phyloP scores from a whole-genome alignment of 2,329 filamentous ascomycete species.

The Stagonosporopsis vannaccii region DNA sequence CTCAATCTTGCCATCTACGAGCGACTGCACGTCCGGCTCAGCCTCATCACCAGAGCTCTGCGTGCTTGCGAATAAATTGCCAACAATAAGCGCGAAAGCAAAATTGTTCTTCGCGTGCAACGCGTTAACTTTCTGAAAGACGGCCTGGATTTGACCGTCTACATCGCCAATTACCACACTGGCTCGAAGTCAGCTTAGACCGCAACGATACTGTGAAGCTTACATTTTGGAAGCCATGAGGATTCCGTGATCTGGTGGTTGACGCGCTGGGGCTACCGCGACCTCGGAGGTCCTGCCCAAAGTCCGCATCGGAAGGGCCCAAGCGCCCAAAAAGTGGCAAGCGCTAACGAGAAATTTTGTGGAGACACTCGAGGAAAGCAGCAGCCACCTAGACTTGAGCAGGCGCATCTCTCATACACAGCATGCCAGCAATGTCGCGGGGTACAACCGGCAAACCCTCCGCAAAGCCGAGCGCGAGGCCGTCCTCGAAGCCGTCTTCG shows the following conservation, averaged over 20 bases:
- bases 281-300: constrained; percentile 11
- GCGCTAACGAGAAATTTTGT: constrained; percentile 41
- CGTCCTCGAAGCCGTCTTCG: constrained; percentile 22
- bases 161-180: constrained; percentile 85
- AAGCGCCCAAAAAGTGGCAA: constrained; percentile 14
- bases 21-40: constrained; percentile 64
- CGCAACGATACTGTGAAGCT: neutral
- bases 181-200: constrained; percentile 17
- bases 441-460: constrained; percentile 31
- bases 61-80: constrained; percentile 76
- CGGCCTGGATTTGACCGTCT: constrained; percentile 76
- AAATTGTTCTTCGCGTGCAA: constrained; percentile 90
- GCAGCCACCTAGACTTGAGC: constrained; percentile 14
- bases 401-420: constrained; percentile 21
- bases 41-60: constrained; percentile 58
- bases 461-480: constrained; percentile 22
- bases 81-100: constrained; percentile 81
- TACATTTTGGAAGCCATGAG: constrained; percentile 66
- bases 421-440: constrained; percentile 55
- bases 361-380: constrained; percentile 25
- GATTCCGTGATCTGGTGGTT: constrained; percentile 10
- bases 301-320: constrained; percentile 9
- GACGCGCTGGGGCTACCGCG: neutral
- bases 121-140: constrained; percentile 79
- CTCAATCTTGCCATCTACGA: constrained; percentile 75